Conservation (phyloP, 2,329 filamentous ascomycete species). For the Pleurostoma richardsiae region DNA sequence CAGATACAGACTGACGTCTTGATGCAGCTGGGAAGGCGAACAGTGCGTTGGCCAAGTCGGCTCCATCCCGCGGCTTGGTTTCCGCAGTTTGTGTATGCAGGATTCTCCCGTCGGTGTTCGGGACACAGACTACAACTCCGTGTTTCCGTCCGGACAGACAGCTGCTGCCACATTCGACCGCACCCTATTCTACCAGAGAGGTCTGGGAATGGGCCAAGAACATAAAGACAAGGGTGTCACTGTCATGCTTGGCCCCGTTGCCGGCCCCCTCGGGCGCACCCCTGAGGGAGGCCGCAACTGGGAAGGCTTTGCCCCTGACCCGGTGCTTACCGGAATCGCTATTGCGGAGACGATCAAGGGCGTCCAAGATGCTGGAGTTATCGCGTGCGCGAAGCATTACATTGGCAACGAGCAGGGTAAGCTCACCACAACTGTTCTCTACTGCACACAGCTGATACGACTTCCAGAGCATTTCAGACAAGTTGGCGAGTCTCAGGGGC, state of each 20-base stretch:
- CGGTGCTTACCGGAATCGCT: slow-evolving; percentile 65
- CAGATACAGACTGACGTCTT: background rate
- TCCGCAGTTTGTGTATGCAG: slow-evolving; percentile 76
- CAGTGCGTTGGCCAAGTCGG: slow-evolving; percentile 75
- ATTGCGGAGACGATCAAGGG: slow-evolving; percentile 72
- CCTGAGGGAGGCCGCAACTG: slow-evolving; percentile 68
- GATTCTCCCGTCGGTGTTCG: slow-evolving; percentile 81
- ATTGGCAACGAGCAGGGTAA: slow-evolving; percentile 62
- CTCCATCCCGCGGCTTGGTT: slow-evolving; percentile 62
- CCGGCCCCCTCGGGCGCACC: slow-evolving; percentile 64
- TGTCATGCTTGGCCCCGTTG: slow-evolving; percentile 68
- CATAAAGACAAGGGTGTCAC: slow-evolving; percentile 69
- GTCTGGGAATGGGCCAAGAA: slow-evolving; percentile 67
- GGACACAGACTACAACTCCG: slow-evolving; percentile 72
- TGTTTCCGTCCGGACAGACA: slow-evolving; percentile 74
- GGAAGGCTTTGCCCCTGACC: slow-evolving; percentile 69
- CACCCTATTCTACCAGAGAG: slow-evolving; percentile 63
- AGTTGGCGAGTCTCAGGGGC: slow-evolving; percentile 46
- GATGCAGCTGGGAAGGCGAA: slow-evolving; percentile 57
- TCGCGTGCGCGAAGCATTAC: slow-evolving; percentile 73
- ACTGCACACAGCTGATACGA: background rate
- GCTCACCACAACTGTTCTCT: slow-evolving; percentile 3
- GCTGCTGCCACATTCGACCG: slow-evolving; percentile 81
- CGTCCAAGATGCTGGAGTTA: slow-evolving; percentile 73
- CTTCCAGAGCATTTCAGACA: slow-evolving; percentile 65